phyloP scores from a whole-genome alignment of 2,329 filamentous ascomycete genomes.

The Zymoseptoria crescenta region DNA sequence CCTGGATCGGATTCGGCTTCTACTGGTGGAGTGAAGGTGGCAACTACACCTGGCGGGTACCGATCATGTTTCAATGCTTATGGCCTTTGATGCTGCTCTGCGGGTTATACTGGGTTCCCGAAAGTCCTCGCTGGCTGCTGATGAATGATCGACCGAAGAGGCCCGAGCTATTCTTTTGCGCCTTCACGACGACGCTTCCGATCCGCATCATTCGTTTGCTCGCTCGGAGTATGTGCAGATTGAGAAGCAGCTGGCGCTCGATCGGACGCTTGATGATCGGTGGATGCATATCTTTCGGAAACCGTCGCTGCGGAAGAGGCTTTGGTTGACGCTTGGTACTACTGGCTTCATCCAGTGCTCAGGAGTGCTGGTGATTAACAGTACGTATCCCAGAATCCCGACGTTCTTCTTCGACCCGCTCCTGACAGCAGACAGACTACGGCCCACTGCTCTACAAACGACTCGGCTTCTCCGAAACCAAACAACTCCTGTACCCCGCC shows the following conservation, averaged over 20 bases:
- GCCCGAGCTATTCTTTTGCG: conserved; percentile 16
- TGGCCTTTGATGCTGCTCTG: conserved; percentile 12
- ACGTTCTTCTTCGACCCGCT: background rate
- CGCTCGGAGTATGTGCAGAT: conserved; percentile 26
- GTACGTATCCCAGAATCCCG: background rate
- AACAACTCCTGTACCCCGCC: conserved; percentile 25
- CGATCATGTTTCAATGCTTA: conserved; percentile 11
- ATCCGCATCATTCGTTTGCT: conserved; percentile 22
- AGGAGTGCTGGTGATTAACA: conserved; percentile 26
- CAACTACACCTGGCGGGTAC: conserved; percentile 12
- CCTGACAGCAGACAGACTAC: conserved; percentile 14
- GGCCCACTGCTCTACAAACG: conserved; percentile 25
- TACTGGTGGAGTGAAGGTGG: conserved; percentile 14
- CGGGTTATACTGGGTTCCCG: conserved; percentile 11
- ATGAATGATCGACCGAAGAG: conserved; percentile 16
- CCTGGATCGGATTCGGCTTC: conserved; percentile 15
- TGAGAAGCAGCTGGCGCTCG: conserved; percentile 24
- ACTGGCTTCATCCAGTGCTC: conserved; percentile 27
- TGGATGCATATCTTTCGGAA: conserved; percentile 25
- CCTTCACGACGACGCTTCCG: conserved; percentile 17
- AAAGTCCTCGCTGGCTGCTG: conserved; percentile 22
- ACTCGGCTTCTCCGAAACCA: conserved; percentile 22
- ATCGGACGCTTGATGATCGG: conserved; percentile 19
- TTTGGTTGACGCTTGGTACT: conserved; percentile 21
- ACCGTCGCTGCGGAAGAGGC: conserved; percentile 24